Conservation (phyloP, 2,329 filamentous ascomycete genomes). For the Pseudocercospora fijiensis region DNA sequence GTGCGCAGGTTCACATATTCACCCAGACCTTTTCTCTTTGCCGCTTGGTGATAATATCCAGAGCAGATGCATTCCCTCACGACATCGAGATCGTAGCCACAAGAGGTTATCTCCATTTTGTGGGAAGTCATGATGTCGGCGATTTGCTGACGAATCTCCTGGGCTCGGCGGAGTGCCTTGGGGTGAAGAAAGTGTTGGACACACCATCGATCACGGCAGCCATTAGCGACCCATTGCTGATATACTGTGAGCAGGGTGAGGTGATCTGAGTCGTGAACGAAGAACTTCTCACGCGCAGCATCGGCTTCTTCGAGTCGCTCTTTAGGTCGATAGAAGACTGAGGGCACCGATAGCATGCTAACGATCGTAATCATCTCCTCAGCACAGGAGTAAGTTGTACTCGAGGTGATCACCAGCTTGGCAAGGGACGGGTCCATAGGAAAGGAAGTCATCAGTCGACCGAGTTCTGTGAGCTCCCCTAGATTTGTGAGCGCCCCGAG, state of each 20-base stretch:
- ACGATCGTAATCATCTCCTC: slow-evolving; percentile 99
- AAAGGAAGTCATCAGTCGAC: slow-evolving; percentile 92
- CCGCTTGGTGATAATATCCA: slow-evolving; percentile 97
- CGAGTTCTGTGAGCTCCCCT: slow-evolving; percentile 83
- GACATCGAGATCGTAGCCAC: slow-evolving; percentile 95
- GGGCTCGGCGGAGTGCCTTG: slow-evolving; percentile 87
- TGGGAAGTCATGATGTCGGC: slow-evolving; percentile 91
- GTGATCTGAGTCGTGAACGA: slow-evolving; percentile 96
- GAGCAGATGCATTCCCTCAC: slow-evolving; percentile 96
- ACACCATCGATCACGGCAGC: slow-evolving; percentile 88
- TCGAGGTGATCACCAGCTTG: slow-evolving; percentile 89
- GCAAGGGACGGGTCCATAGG: slow-evolving; percentile 96
- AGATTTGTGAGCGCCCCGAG: slow-evolving; percentile 91
- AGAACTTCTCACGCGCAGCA: slow-evolving; percentile 93
- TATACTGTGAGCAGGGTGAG: slow-evolving; percentile 94
- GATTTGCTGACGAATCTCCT: slow-evolving; percentile 92
- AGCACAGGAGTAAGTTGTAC: slow-evolving; percentile 73
- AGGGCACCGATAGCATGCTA: slow-evolving; percentile 94
- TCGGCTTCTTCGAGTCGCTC: slow-evolving; percentile 97
- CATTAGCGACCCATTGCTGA: slow-evolving; percentile 90
- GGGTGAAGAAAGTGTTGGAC: slow-evolving; percentile 88
- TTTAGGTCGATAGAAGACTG: slow-evolving; percentile 94
- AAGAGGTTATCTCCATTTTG: slow-evolving; percentile 82
- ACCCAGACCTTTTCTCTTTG: slow-evolving; percentile 90
- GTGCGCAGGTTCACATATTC: slow-evolving; percentile 97